phyloP scores from a whole-genome alignment of 768 basidiomycete species.

The Amanita brunnescens region DNA sequence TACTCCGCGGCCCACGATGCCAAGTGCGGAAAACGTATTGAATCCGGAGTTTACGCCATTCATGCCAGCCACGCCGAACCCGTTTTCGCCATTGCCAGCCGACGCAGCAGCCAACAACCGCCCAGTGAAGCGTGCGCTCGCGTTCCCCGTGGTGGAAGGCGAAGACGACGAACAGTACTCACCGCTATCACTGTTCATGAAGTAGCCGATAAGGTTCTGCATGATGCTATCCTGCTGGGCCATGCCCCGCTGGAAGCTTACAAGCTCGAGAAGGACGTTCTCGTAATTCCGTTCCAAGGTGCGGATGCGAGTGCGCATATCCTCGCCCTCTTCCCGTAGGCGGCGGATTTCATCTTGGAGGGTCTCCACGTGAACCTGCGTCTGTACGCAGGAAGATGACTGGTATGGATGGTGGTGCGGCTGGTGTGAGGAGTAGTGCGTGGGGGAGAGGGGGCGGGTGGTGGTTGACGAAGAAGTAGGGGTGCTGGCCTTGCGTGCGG shows the following conservation, averaged over 20 bases:
- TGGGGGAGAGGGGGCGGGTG: conserved; percentile 11
- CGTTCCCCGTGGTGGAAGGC: conserved; percentile 1
- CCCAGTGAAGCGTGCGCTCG: conserved; percentile 4
- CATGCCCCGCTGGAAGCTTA: conserved; percentile 46
- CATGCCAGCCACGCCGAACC: conserved; percentile 2
- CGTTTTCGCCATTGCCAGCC: background rate
- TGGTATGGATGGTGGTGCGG: conserved; percentile 11
- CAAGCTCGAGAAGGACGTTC: conserved; percentile 62
- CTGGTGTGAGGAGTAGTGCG: conserved; percentile 23
- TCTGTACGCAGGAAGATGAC: conserved; percentile 8
- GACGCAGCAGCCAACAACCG: background rate
- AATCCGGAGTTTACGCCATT: background rate
- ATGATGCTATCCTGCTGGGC: conserved; percentile 80
- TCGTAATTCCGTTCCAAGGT: conserved; percentile 58
- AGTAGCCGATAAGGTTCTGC: conserved; percentile 76
- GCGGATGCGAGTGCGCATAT: conserved; percentile 44
- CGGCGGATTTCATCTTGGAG: conserved; percentile 44
- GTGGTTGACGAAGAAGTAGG: conserved; percentile 16
- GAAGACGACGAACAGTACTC: conserved; percentile 16
- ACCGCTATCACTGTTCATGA: conserved; percentile 58
- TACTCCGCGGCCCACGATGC: background rate
- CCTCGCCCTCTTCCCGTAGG: conserved; percentile 38
- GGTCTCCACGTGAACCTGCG: conserved; percentile 18
- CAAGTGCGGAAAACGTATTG: conserved; percentile 2
- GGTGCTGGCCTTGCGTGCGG: conserved; percentile 31